These are phyloP conservation scores for Amauroascus verrucosus DNA, from an alignment of 2,329 filamentous ascomycete species.

Conservation along the genomic window DNA sequence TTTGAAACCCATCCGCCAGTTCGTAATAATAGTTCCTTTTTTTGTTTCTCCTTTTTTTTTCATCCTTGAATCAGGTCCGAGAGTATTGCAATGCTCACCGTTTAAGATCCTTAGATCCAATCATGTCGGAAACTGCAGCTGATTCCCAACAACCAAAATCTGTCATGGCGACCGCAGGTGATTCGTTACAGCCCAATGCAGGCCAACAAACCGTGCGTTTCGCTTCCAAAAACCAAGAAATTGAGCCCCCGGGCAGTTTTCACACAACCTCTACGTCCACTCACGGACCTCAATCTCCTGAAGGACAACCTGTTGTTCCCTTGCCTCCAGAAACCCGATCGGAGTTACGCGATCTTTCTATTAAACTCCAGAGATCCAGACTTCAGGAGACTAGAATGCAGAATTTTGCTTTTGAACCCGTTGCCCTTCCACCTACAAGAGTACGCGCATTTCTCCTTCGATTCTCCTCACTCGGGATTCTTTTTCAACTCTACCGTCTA, in stretches of 20 bases:
- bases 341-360: slow-evolving; percentile 60
- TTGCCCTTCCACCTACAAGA: slow-evolving; percentile 60
- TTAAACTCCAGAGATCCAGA: slow-evolving; percentile 60
- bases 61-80: background rate
- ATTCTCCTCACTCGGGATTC: background rate
- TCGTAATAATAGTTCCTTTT: background rate
- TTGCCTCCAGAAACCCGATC: slow-evolving; percentile 40
- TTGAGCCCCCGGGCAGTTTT: slow-evolving; percentile 42
- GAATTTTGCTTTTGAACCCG: slow-evolving; percentile 80
- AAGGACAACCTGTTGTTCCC: background rate
- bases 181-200: background rate
- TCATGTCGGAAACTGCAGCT: background rate
- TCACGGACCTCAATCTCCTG: slow-evolving; percentile 16
- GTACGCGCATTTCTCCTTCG: slow-evolving; percentile 24
- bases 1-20: too few relatives aligned
- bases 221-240: slow-evolving; percentile 60
- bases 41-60: slow-evolving; percentile 8
- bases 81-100: background rate
- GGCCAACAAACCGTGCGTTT: slow-evolving; percentile 53
- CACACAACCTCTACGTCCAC: slow-evolving; percentile 21
- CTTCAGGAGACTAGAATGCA: slow-evolving; percentile 75
- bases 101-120: background rate
- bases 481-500: background rate
- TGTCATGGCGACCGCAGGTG: slow-evolving; percentile 9
- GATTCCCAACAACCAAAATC: slow-evolving; percentile 1